A percentile compares a stretch with the other conserved stretches of the same genome.
Evolutionary conservation across 306 rosid species (phyloP).

Genomic region (Medicago ruthenica): DNA sequence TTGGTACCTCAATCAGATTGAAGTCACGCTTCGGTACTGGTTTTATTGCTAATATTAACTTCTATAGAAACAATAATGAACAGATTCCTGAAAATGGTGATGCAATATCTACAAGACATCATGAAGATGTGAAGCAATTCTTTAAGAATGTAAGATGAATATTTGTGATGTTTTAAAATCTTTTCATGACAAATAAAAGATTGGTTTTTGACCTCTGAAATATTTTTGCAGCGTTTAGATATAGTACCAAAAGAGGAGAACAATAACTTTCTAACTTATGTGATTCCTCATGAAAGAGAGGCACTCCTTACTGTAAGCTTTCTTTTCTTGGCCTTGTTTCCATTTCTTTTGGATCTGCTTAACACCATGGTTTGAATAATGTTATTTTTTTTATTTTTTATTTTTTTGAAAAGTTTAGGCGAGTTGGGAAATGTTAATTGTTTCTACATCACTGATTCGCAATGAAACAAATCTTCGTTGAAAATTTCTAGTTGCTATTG

Average conservation of each 20-base stretch:
- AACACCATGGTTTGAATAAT: too few species aligned
- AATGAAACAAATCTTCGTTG: conserved; percentile 5
- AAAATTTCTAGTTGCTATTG: background rate
- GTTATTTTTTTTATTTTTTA: too few species aligned
- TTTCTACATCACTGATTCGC: too few species aligned
- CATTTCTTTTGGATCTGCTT: too few species aligned
- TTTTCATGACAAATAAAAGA: conserved; percentile 10
- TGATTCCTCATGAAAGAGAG: too few species aligned
- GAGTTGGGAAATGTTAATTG: too few species aligned
- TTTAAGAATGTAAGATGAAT: conserved; percentile 67
- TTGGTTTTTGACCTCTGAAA: conserved; percentile 47
- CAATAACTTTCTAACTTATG: too few species aligned
- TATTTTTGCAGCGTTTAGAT: too few species aligned
- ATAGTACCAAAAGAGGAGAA: too few species aligned
- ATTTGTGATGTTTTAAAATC: conserved; percentile 26
- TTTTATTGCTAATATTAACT: conserved; percentile 71
- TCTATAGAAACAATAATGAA: conserved; percentile 50
- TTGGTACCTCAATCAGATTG: conserved; percentile 85
- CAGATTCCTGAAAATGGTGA: conserved; percentile 54
- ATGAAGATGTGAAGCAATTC: conserved; percentile 73
- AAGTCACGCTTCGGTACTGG: conserved; percentile 89
- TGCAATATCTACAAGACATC: conserved; percentile 43
- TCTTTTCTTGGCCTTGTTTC: too few species aligned
- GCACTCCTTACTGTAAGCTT: too few species aligned
- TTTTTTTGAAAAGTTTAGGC: too few species aligned